phyloP scores from a whole-genome alignment of 495 filamentous ascomycete species.

The Penicillium fimorum region DNA sequence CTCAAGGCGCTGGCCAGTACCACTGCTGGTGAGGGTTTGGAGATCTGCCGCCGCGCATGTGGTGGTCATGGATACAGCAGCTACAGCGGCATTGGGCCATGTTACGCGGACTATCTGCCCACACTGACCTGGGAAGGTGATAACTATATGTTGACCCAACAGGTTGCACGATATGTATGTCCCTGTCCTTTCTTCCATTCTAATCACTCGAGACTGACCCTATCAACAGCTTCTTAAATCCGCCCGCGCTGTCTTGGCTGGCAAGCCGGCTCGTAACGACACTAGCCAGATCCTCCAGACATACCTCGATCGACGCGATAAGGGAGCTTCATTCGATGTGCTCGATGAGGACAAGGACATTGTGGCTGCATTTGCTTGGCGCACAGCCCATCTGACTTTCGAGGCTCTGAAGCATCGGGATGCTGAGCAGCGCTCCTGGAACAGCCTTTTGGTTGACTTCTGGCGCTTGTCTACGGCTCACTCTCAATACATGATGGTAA shows the following conservation, averaged over 20 bases:
- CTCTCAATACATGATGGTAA: slow-evolving; percentile 67
- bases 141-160: slow-evolving; percentile 77
- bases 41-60: slow-evolving; percentile 67
- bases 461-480: slow-evolving; percentile 67
- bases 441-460: slow-evolving; percentile 69
- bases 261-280: slow-evolving; percentile 55
- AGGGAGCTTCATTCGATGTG: slow-evolving; percentile 66
- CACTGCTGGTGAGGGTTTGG: slow-evolving; percentile 66
- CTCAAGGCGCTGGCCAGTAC: slow-evolving; percentile 68
- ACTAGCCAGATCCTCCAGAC: slow-evolving; percentile 55
- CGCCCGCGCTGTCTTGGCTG: slow-evolving; percentile 59
- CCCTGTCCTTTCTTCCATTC: background rate
- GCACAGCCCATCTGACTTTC: slow-evolving; percentile 66
- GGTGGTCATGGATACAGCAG: slow-evolving; percentile 73
- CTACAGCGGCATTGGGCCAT: slow-evolving; percentile 65
- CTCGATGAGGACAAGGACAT: slow-evolving; percentile 61
- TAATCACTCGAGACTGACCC: slow-evolving; percentile 7
- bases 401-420: slow-evolving; percentile 70
- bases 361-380: slow-evolving; percentile 69
- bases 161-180: slow-evolving; percentile 66
- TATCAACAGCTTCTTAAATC: slow-evolving; percentile 54
- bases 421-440: slow-evolving; percentile 67
- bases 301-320: slow-evolving; percentile 60
- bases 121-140: slow-evolving; percentile 66
- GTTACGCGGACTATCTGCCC: slow-evolving; percentile 68